These are phyloP conservation scores for Microdochium nivale DNA, from an alignment of 2,329 filamentous ascomycete genomes.

Conservation along the genomic window DNA sequence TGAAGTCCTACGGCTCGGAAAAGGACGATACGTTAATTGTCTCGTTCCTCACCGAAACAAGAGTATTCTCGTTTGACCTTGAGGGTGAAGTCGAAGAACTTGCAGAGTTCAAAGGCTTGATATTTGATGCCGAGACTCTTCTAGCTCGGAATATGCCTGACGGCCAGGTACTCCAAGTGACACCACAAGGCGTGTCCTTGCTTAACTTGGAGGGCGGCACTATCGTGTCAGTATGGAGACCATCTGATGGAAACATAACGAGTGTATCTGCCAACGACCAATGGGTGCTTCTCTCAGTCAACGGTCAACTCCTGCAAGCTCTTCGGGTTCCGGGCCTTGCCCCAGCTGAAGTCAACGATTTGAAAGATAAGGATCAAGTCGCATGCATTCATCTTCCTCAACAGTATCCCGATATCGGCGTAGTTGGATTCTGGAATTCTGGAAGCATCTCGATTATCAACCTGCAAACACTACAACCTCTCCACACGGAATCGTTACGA, in stretches of 20 bases:
- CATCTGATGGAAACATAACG: constrained; percentile 54
- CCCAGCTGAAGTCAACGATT: constrained; percentile 48
- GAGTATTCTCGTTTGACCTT: constrained; percentile 67
- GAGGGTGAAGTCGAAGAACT: constrained; percentile 81
- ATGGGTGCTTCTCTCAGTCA: constrained; percentile 64
- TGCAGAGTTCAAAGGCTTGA: constrained; percentile 63
- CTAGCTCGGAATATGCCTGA: constrained; percentile 57
- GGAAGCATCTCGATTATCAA: constrained; percentile 69
- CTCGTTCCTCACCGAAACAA: constrained; percentile 75
- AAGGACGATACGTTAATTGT: constrained; percentile 65
- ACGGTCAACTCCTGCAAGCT: constrained; percentile 64
- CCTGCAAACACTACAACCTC: constrained; percentile 54
- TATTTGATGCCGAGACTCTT: constrained; percentile 63
- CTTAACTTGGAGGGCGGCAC: constrained; percentile 50
- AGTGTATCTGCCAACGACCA: constrained; percentile 66
- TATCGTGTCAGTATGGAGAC: constrained; percentile 49
- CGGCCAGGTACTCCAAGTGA: constrained; percentile 67
- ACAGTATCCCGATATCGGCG: constrained; percentile 54
- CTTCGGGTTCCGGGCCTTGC: constrained; percentile 55
- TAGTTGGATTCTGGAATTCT: constrained; percentile 84
- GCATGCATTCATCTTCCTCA: constrained; percentile 74
- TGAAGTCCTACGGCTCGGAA: constrained; percentile 41
- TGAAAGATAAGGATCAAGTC: constrained; percentile 64
- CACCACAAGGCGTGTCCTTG: constrained; percentile 52
- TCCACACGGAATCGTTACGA: constrained; percentile 56